phyloP scores from a whole-genome alignment of 805 yeast genomes.

The Metschnikowia cubensis region DNA sequence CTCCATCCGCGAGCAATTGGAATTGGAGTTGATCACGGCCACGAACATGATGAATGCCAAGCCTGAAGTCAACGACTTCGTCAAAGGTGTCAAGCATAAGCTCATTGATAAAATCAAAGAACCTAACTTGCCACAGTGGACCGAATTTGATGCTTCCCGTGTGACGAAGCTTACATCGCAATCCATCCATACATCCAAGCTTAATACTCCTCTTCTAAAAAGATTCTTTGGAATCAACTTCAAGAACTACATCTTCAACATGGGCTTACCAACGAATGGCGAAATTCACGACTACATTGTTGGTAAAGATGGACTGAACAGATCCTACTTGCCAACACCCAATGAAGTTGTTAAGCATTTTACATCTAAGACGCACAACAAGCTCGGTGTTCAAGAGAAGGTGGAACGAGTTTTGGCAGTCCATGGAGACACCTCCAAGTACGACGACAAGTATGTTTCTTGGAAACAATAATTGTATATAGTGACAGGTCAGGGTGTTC shows the following conservation, averaged over 20 bases:
- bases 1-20: constrained; percentile 62
- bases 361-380: constrained; percentile 42
- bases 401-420: constrained; percentile 56
- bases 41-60: constrained; percentile 60
- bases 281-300: constrained; percentile 63
- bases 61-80: constrained; percentile 54
- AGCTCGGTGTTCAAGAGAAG: constrained; percentile 59
- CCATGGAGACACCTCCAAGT: constrained; percentile 44
- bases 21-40: constrained; percentile 72
- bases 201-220: constrained; percentile 32
- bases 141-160: constrained; percentile 26
- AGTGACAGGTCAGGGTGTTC: neutral
- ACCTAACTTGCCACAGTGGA: constrained; percentile 48
- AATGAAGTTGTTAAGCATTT: constrained; percentile 67
- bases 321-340: constrained; percentile 65
- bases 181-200: constrained; percentile 19
- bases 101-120: constrained; percentile 56
- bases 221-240: constrained; percentile 38
- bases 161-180: constrained; percentile 19
- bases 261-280: constrained; percentile 75
- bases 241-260: constrained; percentile 53
- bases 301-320: constrained; percentile 63
- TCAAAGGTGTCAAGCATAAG: constrained; percentile 63
- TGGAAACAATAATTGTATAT: constrained; percentile 29
- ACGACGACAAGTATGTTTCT: constrained; percentile 39